phyloP scores from a whole-genome alignment of 208 protist genomes.

The Trypanosoma congolense region DNA sequence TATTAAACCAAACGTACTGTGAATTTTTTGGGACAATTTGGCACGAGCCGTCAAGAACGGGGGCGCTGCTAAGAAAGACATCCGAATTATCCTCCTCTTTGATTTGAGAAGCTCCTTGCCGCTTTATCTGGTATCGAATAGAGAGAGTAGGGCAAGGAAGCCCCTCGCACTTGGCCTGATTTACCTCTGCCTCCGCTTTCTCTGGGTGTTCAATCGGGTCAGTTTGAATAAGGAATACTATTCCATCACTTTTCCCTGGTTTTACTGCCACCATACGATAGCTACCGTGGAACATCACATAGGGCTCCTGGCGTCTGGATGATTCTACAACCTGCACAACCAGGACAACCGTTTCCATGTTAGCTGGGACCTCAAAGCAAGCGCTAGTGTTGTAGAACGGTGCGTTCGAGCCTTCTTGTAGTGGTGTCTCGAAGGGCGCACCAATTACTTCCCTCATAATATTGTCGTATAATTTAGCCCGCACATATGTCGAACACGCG shows the following conservation, averaged over 20 bases:
- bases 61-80: conserved; percentile 5
- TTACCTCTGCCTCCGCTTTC: conserved; percentile 1
- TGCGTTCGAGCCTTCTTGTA: conserved; percentile 49
- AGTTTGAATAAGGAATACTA: conserved; percentile 26
- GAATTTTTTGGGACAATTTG: conserved; percentile 38
- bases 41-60: conserved; percentile 20
- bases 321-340: conserved; percentile 37
- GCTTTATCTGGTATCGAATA: conserved; percentile 20
- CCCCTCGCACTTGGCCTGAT: neutral
- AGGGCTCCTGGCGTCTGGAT: conserved; percentile 22
- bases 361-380: conserved; percentile 25
- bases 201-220: conserved; percentile 12
- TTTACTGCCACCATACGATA: conserved; percentile 12
- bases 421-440: conserved; percentile 22
- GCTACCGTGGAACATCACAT: conserved; percentile 30
- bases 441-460: conserved; percentile 15
- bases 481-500: conserved; percentile 44
- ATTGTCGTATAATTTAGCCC: conserved; percentile 14
- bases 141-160: conserved; percentile 15
- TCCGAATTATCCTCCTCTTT: conserved; percentile 28
- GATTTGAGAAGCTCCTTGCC: neutral
- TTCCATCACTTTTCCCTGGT: conserved; percentile 29
- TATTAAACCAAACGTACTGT: conserved; percentile 57
- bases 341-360: conserved; percentile 16
- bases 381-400: conserved; percentile 57